phyloP scores from a whole-genome alignment of 345 rosid species.

The Laguncularia racemosa region DNA sequence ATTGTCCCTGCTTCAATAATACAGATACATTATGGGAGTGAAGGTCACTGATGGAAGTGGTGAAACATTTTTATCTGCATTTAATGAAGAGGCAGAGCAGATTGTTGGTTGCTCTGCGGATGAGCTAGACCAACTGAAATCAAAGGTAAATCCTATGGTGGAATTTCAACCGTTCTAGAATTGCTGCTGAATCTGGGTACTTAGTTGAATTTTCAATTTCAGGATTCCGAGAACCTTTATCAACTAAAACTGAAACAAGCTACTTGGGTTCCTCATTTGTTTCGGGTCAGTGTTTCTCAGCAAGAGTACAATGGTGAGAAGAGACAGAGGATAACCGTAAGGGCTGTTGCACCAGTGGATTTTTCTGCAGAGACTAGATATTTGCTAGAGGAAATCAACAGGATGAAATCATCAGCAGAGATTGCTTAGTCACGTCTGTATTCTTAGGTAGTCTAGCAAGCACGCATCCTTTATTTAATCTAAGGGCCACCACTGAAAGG shows the following conservation, averaged over 20 bases:
- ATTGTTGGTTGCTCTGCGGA: slow-evolving; percentile 78
- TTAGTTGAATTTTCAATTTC: slow-evolving; percentile 7
- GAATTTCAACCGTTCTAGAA: not conserved
- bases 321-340: slow-evolving; percentile 81
- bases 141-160: slow-evolving; percentile 34
- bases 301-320: slow-evolving; percentile 81
- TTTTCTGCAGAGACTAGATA: slow-evolving; percentile 65
- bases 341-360: slow-evolving; percentile 57
- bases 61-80: slow-evolving; percentile 72
- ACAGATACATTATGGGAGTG: slow-evolving; percentile 68
- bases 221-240: slow-evolving; percentile 46
- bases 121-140: slow-evolving; percentile 63
- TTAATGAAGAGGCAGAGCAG: slow-evolving; percentile 73
- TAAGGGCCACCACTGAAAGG: too few species aligned
- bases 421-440: not conserved
- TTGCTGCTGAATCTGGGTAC: not conserved
- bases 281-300: slow-evolving; percentile 63
- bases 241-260: slow-evolving; percentile 65
- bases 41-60: slow-evolving; percentile 71
- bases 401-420: slow-evolving; percentile 30
- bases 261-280: slow-evolving; percentile 74
- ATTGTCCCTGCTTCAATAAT: not conserved
- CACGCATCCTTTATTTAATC: too few species aligned
- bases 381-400: slow-evolving; percentile 71
- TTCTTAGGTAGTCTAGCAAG: too few species aligned